Conservation (phyloP, 345 rosid species). For the Limnanthes douglasii region DNA sequence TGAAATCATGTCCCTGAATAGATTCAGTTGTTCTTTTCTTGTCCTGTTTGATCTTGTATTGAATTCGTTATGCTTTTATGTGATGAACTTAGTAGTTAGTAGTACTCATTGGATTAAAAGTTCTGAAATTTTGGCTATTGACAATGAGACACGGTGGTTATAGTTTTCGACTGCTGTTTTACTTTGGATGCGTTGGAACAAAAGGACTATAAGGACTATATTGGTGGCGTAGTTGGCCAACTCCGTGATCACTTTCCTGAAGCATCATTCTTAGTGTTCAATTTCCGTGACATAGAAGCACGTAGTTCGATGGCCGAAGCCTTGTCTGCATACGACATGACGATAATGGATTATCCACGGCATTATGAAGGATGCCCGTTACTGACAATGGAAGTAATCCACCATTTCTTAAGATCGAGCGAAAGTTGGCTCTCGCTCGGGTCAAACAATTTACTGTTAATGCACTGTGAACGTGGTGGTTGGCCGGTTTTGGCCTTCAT, state of each 20-base stretch:
- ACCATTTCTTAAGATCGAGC: slow-evolving; percentile 81
- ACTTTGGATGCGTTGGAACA: slow-evolving; percentile 51
- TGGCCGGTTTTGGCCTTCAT: slow-evolving; percentile 85
- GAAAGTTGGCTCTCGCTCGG: slow-evolving; percentile 97
- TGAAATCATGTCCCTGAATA: neutral
- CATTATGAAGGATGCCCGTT: slow-evolving; percentile 87
- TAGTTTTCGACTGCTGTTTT: slow-evolving; percentile 91
- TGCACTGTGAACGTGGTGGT: slow-evolving; percentile 88
- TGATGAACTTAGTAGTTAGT: too few species aligned
- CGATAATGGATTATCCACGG: slow-evolving; percentile 94
- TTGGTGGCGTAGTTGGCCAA: slow-evolving; percentile 50
- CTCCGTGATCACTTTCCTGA: slow-evolving; percentile 66
- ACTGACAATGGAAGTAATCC: slow-evolving; percentile 72
- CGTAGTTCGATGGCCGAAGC: slow-evolving; percentile 40
- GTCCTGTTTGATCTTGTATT: neutral
- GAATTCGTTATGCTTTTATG: neutral
- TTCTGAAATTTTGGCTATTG: too few species aligned
- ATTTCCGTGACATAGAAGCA: slow-evolving; percentile 66
- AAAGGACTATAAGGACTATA: slow-evolving; percentile 43
- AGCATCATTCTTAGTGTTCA: slow-evolving; percentile 69
- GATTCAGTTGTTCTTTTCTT: neutral
- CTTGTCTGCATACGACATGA: slow-evolving; percentile 58
- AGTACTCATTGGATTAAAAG: too few species aligned
- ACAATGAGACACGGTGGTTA: slow-evolving; percentile 8
- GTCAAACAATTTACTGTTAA: slow-evolving; percentile 47